Base-by-base conservation (phyloP, 192 early-diverging fungal genomes). In the Gamsiella multidivaricata region DNA sequence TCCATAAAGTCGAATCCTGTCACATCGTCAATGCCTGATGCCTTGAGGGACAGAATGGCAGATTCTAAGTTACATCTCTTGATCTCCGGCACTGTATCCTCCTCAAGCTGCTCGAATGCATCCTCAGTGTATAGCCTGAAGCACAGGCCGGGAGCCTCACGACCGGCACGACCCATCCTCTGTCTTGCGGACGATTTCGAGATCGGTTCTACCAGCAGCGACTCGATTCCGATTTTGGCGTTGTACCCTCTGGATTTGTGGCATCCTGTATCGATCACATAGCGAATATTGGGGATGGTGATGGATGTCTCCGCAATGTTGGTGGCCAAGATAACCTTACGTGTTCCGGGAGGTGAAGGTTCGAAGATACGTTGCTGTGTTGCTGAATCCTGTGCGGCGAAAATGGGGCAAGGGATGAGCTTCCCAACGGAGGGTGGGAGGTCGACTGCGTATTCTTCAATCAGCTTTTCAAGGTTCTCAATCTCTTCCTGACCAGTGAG, bases 251-350 rank as follows among this genome's bases (percentile, higher is more conserved):
- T 88, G 45, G 94, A 85, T 78, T 99, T 99, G 41, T 91, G 94
- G 53, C 97, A 88, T 20, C 96, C 98, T 14, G 92, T 91, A 69
- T 99, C 98, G 28, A 99, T 75, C 4, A 99, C 96, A 85, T 97
- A 95, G 2, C 91, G 89, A 50, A 99, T 94, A 0, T 96, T 96
- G 17, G 90, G 89, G 47, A 99, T 96, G 0, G 98, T 99, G 62
- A 99, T 92, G 61, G 93, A 95, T 1, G 98, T 97, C 85, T 99
- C 98, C 18, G 98, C 98, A 79, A 99, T 95, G 76, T 99, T 99
- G 1, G 98, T 99, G 0, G 95, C 88, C 31, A 99, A 82, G 64
- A 99, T 94, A 10, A 97, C 88, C 72, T 99, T 99, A 17, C 98
- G 89, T 3, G 91, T 90, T 29, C 89, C 89, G 28, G 82, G 87